Percentiles rank a stretch among this genome's conserved stretches.
Conservation (phyloP, 2,329 filamentous ascomycete genomes). For the Paecilomyces niveus region DNA sequence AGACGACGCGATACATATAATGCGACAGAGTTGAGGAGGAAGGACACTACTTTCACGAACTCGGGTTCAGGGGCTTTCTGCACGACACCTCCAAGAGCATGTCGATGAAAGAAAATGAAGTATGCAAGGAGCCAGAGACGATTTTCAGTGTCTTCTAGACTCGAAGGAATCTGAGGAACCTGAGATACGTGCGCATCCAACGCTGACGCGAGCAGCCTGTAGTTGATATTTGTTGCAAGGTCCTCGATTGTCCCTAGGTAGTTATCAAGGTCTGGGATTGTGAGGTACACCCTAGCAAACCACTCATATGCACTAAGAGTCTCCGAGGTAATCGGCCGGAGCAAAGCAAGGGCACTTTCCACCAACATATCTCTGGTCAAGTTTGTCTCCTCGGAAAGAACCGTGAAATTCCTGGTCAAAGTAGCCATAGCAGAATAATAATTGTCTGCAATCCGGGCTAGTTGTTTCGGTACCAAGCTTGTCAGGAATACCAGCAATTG, state of each 20-base stretch:
- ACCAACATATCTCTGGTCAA: conserved; percentile 22
- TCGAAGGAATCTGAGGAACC: conserved; percentile 16
- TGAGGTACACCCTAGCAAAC: conserved; percentile 41
- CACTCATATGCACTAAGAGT: conserved; percentile 39
- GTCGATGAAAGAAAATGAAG: conserved; percentile 52
- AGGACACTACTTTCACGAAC: conserved; percentile 51
- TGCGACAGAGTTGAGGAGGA: conserved; percentile 50
- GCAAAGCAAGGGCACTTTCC: conserved; percentile 32
- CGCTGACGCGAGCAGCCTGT: conserved; percentile 39
- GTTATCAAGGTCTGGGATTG: conserved; percentile 33
- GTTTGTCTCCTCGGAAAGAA: conserved; percentile 8
- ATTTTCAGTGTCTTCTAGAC: conserved; percentile 29
- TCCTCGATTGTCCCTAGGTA: conserved; percentile 31
- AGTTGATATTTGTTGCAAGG: conserved; percentile 44
- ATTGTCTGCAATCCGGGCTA: conserved; percentile 27
- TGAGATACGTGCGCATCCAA: conserved; percentile 25
- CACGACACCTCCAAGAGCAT: conserved; percentile 33
- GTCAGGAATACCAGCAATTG: conserved; percentile 29
- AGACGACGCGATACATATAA: conserved; percentile 46
- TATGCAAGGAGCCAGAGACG: conserved; percentile 53
- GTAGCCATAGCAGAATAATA: conserved; percentile 35
- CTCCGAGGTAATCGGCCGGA: conserved; percentile 36
- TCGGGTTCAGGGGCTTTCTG: conserved; percentile 43
- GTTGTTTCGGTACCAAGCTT: conserved; percentile 32
- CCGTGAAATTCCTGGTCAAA: conserved; percentile 22